A percentile compares a stretch with the other conserved stretches of the same genome.
These are phyloP conservation scores for Saturnispora galanensis DNA, from an alignment of 805 yeast genomes.

Conservation along the genomic window DNA sequence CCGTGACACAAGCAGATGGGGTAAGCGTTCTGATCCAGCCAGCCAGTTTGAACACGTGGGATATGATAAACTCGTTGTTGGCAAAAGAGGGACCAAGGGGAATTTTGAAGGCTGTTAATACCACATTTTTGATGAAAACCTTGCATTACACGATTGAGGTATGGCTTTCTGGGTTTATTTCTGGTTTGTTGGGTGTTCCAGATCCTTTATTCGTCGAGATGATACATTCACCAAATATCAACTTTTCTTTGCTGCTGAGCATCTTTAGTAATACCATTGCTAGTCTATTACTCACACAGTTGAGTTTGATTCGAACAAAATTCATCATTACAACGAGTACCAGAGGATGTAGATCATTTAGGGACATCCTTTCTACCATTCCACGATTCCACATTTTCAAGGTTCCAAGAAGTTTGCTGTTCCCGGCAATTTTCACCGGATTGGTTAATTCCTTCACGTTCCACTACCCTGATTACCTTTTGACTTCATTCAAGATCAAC, in stretches of 20 bases:
- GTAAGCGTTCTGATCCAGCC: conserved; percentile 34
- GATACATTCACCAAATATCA: conserved; percentile 70
- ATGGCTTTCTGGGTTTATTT: conserved; percentile 82
- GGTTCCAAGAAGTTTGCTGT: conserved; percentile 47
- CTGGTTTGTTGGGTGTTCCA: conserved; percentile 74
- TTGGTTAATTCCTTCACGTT: conserved; percentile 21
- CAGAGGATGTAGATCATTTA: conserved; percentile 51
- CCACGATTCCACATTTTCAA: conserved; percentile 32
- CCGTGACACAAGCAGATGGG: not conserved
- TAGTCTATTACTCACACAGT: conserved; percentile 64
- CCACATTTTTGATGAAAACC: conserved; percentile 71
- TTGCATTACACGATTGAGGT: conserved; percentile 71
- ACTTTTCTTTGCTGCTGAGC: conserved; percentile 55
- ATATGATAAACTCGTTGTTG: conserved; percentile 51
- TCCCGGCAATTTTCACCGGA: conserved; percentile 46
- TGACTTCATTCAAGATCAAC: conserved; percentile 56
- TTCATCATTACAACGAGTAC: conserved; percentile 49
- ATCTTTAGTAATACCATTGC: conserved; percentile 65
- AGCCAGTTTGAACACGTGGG: conserved; percentile 49
- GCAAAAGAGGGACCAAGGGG: conserved; percentile 68
- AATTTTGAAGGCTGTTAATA: conserved; percentile 62
- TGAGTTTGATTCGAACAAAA: conserved; percentile 72
- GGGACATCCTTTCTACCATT: conserved; percentile 50
- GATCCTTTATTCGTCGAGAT: conserved; percentile 83
- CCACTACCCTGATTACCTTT: conserved; percentile 41